Percentiles rank a stretch among this genome's conserved stretches.
Evolutionary conservation across 2,329 filamentous ascomycete species (phyloP).

Genomic region (Aschersonia sp.): DNA sequence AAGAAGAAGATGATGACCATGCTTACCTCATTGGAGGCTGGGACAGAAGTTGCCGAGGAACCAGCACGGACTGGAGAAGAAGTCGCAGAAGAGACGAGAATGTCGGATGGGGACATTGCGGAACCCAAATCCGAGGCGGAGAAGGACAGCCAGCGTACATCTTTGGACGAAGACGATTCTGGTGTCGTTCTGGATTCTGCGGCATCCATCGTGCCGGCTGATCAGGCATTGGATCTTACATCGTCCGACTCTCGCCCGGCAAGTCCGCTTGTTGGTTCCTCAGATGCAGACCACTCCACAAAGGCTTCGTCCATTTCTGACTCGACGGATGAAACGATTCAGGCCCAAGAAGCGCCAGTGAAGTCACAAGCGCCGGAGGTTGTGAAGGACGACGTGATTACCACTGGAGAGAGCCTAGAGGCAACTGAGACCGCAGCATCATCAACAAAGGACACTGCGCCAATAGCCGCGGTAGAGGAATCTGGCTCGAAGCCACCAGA

Average conservation of each 20-base stretch:
- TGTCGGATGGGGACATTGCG: conserved; percentile 10
- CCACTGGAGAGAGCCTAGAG: no score
- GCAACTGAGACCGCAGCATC: no score
- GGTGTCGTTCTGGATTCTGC: conserved; percentile 34
- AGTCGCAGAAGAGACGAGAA: conserved; percentile 1
- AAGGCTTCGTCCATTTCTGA: conserved; percentile 50
- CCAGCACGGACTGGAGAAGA: conserved; percentile 6
- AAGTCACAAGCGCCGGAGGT: no score
- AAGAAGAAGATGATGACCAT: conserved; percentile 43
- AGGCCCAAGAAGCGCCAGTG: conserved; percentile 15
- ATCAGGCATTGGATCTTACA: conserved; percentile 31
- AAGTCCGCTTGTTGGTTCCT: conserved; percentile 37
- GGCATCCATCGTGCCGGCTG: conserved; percentile 26
- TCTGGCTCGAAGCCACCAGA: no score
- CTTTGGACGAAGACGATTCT: conserved; percentile 40
- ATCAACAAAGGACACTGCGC: no score
- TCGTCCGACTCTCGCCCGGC: conserved; percentile 42
- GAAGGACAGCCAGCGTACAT: conserved; percentile 16
- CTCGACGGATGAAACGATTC: conserved; percentile 44
- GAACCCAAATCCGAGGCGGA: conserved; percentile 10
- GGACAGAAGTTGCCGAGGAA: conserved; percentile 4
- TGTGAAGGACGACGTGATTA: no score
- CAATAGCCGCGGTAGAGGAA: no score
- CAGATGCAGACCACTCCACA: conserved; percentile 43
- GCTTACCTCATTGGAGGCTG: not conserved